These are phyloP conservation scores for Eucalyptus regnans DNA, from an alignment of 345 rosid genomes.

Conservation along the genomic window DNA sequence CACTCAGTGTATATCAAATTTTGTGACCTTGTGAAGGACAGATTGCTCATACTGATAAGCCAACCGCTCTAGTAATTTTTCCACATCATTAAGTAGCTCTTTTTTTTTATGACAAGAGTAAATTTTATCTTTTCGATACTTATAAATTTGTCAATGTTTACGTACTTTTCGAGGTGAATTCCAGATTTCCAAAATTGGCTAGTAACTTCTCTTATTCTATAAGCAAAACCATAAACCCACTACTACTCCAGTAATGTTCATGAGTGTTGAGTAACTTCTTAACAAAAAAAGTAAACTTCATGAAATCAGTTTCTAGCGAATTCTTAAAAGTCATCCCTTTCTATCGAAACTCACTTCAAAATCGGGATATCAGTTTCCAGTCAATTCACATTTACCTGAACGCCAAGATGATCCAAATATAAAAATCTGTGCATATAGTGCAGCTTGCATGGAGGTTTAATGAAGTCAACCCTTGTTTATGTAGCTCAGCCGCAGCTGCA, in stretches of 20 bases:
- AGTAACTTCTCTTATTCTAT: background rate
- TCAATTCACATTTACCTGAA: accelerated
- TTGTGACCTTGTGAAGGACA: background rate
- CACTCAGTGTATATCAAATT: accelerated
- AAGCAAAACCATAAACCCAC: background rate
- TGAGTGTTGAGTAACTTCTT: accelerated
- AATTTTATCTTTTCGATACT: background rate
- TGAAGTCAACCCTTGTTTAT: background rate
- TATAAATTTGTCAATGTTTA: background rate
- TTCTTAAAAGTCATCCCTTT: background rate
- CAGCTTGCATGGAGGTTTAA: background rate
- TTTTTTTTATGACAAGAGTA: accelerated
- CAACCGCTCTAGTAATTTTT: background rate
- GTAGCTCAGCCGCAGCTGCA: background rate
- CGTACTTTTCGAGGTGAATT: accelerated
- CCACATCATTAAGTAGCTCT: background rate
- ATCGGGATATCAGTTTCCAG: background rate
- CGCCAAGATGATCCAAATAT: background rate
- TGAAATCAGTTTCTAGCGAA: background rate
- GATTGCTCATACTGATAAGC: accelerated
- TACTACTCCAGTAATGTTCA: background rate
- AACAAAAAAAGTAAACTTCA: accelerated
- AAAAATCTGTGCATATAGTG: background rate
- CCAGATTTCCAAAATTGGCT: background rate
- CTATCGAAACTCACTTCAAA: background rate